Conservation (phyloP, 306 rosid genomes). For the Cicer chorassanicum region DNA sequence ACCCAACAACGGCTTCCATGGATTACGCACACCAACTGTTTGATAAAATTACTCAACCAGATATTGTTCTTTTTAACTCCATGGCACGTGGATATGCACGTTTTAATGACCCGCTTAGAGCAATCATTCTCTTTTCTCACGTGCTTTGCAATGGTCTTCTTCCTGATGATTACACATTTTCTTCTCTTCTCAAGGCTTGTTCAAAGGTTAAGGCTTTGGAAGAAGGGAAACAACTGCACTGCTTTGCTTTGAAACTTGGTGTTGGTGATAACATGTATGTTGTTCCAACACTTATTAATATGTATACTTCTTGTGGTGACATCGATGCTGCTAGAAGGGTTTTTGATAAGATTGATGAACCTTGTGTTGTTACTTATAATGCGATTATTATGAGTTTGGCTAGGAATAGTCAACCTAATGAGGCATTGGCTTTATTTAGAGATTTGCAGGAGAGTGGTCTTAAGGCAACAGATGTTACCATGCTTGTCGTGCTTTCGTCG, state of each 20-base stretch:
- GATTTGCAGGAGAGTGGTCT: slow-evolving; percentile 67
- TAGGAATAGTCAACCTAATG: slow-evolving; percentile 66
- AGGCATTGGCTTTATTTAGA: slow-evolving; percentile 82
- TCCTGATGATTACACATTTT: slow-evolving; percentile 83
- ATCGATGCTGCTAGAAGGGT: slow-evolving; percentile 64
- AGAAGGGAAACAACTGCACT: slow-evolving; percentile 80
- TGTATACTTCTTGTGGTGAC: slow-evolving; percentile 68
- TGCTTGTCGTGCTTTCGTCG: slow-evolving; percentile 74
- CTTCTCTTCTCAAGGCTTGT: slow-evolving; percentile 81
- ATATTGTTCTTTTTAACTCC: slow-evolving; percentile 65
- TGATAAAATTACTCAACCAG: slow-evolving; percentile 68
- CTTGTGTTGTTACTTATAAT: slow-evolving; percentile 72
- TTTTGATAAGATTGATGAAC: slow-evolving; percentile 67
- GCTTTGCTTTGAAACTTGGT: slow-evolving; percentile 66
- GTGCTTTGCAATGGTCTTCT: slow-evolving; percentile 48
- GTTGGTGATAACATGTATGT: slow-evolving; percentile 55
- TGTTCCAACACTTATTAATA: slow-evolving; percentile 70
- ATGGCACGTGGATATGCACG: slow-evolving; percentile 80
- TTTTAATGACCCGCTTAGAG: slow-evolving; percentile 58
- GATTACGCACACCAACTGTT: slow-evolving; percentile 67
- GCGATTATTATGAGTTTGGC: slow-evolving; percentile 74
- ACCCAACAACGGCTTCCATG: slow-evolving; percentile 55
- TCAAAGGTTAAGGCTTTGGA: slow-evolving; percentile 65
- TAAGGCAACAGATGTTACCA: slow-evolving; percentile 75
- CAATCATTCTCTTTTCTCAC: slow-evolving; percentile 55